A percentile compares a stretch with the other conserved stretches of the same genome.
Conservation (phyloP, 495 filamentous ascomycete species). For the Penicillium subrubescens region DNA sequence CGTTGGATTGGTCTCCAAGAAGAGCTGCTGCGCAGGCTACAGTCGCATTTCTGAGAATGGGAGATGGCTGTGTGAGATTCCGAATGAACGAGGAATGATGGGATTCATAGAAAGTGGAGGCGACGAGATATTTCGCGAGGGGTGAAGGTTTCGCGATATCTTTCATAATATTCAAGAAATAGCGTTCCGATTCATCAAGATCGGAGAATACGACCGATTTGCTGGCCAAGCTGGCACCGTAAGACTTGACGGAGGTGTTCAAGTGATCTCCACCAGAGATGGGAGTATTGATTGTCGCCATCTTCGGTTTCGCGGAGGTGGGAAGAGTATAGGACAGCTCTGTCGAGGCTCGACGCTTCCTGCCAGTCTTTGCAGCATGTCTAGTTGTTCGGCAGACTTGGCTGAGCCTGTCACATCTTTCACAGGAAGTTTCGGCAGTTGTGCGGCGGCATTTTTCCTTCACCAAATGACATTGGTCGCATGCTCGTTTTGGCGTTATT, state of each 20-base stretch:
- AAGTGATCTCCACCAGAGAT: not conserved
- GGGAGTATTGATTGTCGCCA: not conserved
- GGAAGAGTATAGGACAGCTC: constrained; percentile 19
- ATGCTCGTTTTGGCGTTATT: constrained; percentile 12
- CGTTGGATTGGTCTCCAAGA: constrained; percentile 14
- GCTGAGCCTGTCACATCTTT: constrained; percentile 17
- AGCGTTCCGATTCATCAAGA: constrained; percentile 20
- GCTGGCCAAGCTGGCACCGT: constrained; percentile 11
- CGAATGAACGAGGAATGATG: constrained; percentile 22
- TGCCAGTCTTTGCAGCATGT: constrained; percentile 7
- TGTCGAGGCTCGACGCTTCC: constrained; percentile 11
- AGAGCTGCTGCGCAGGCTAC: constrained; percentile 24
- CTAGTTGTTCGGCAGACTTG: constrained; percentile 14
- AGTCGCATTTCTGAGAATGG: constrained; percentile 15
- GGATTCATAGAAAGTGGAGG: constrained; percentile 17
- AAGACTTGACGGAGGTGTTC: not conserved
- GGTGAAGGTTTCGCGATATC: constrained; percentile 15
- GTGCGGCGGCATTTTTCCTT: constrained; percentile 21
- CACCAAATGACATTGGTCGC: constrained; percentile 17
- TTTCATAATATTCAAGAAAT: constrained; percentile 27
- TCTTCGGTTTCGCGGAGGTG: not conserved
- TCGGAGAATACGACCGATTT: constrained; percentile 13
- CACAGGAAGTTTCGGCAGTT: constrained; percentile 5
- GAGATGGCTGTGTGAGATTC: constrained; percentile 12
- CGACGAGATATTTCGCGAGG: constrained; percentile 22